A percentile compares a stretch with the other conserved stretches of the same genome.
These are phyloP conservation scores for Yamadazyma epiphylla DNA, from an alignment of 1,139 yeast genomes.

Conservation along the genomic window DNA sequence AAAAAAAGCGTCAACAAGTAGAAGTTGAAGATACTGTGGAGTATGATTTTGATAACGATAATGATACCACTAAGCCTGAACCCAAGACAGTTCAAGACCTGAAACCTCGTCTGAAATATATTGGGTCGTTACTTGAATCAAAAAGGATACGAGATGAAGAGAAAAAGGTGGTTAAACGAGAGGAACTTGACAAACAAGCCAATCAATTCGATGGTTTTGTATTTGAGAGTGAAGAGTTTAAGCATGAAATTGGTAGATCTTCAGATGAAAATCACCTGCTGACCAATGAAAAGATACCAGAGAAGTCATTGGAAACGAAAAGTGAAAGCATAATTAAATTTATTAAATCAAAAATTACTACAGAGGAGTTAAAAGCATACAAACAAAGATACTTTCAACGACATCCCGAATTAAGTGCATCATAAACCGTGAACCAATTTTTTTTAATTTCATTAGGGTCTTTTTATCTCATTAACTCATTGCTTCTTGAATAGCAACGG, in stretches of 20 bases:
- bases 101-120: conserved; percentile 11
- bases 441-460: too few species aligned
- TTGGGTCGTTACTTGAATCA: conserved; percentile 8
- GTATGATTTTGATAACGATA: background rate
- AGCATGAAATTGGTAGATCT: too few species aligned
- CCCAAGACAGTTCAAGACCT: conserved; percentile 14
- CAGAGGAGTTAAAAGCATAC: conserved; percentile 11
- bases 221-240: conserved; percentile 11
- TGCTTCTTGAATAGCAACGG: conserved; percentile 30
- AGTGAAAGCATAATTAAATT: conserved; percentile 4
- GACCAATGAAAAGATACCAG: too few species aligned
- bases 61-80: conserved; percentile 2
- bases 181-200: conserved; percentile 3
- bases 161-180: conserved; percentile 2
- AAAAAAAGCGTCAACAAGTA: conserved; percentile 1
- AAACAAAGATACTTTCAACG: conserved; percentile 11
- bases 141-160: conserved; percentile 8
- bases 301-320: too few species aligned
- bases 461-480: conserved; percentile 10
- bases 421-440: too few species aligned
- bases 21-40: background rate
- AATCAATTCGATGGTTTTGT: conserved; percentile 5
- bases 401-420: too few species aligned
- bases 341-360: conserved; percentile 11
- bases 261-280: too few species aligned